Percentiles rank a stretch among this genome's conserved stretches.
Conservation (phyloP, 345 rosid genomes). For the Acer negundo region DNA sequence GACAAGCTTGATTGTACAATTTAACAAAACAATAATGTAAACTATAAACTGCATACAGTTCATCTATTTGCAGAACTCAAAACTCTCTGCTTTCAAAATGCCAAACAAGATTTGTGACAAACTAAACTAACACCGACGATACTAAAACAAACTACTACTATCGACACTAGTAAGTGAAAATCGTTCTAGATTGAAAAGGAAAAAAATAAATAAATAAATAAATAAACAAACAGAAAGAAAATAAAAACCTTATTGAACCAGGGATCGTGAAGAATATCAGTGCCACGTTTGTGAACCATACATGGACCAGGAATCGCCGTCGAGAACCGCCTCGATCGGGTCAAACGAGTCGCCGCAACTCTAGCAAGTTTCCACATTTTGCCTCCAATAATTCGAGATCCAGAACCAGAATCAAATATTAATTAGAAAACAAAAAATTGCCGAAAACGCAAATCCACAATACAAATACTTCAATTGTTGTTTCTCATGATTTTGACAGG, state of each 20-base stretch:
- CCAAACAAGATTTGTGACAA: slow-evolving; percentile 6
- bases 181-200: no score
- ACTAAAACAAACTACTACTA: neutral
- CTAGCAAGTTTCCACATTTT: slow-evolving; percentile 70
- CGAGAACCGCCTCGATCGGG: slow-evolving; percentile 67
- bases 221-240: neutral
- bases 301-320: slow-evolving; percentile 89
- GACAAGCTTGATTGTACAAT: neutral
- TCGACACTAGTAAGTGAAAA: neutral
- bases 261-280: slow-evolving; percentile 98
- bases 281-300: slow-evolving; percentile 94
- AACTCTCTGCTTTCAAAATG: neutral
- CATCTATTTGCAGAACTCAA: neutral
- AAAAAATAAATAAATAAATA: no score
- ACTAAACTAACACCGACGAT: neutral
- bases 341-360: slow-evolving; percentile 40
- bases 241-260: slow-evolving; percentile 88
- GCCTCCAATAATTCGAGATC: slow-evolving; percentile 36
- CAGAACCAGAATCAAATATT: slow-evolving; percentile 15
- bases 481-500: neutral
- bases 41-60: neutral
- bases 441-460: neutral
- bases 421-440: neutral
- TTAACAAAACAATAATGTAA: neutral
- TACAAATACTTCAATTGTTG: neutral